Percentiles rank a stretch among this genome's conserved stretches.
Evolutionary conservation across 2,329 filamentous ascomycete species (phyloP).

Genomic region (Penicillium vulpinum): DNA sequence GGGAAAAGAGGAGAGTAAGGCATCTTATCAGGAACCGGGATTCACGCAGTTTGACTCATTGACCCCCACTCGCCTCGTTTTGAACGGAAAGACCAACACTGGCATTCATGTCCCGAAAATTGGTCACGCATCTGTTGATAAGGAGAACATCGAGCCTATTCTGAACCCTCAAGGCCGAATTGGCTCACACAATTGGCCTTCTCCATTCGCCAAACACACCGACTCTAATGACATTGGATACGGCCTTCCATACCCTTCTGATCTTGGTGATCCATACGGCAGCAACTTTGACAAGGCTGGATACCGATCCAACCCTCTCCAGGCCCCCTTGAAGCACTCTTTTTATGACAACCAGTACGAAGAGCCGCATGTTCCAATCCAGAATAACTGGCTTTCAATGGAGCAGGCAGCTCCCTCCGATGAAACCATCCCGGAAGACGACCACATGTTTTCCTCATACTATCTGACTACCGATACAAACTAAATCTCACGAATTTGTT

Average conservation of each 20-base stretch:
- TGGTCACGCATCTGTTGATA: slow-evolving; percentile 21
- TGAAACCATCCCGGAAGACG: slow-evolving; percentile 37
- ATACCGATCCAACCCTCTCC: slow-evolving; percentile 38
- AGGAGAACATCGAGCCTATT: slow-evolving; percentile 43
- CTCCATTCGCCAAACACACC: slow-evolving; percentile 24
- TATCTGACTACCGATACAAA: slow-evolving; percentile 33
- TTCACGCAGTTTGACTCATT: slow-evolving; percentile 13
- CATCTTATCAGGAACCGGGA: slow-evolving; percentile 8
- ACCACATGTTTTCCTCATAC: slow-evolving; percentile 34
- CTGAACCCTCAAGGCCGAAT: slow-evolving; percentile 27
- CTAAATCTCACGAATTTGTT: slow-evolving; percentile 8
- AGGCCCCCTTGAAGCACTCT: slow-evolving; percentile 25
- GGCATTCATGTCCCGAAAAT: slow-evolving; percentile 13
- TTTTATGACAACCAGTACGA: slow-evolving; percentile 25
- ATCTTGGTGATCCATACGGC: slow-evolving; percentile 25
- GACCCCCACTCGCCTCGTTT: slow-evolving; percentile 24
- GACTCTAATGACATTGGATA: slow-evolving; percentile 21
- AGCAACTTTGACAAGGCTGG: slow-evolving; percentile 27
- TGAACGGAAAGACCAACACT: slow-evolving; percentile 22
- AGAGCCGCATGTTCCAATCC: slow-evolving; percentile 9
- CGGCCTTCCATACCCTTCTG: slow-evolving; percentile 26
- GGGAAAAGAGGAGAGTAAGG: not conserved
- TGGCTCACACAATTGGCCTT: slow-evolving; percentile 28
- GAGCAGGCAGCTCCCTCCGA: slow-evolving; percentile 32
- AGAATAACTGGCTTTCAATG: slow-evolving; percentile 17